Base-by-base conservation (phyloP, 768 basidiomycete species). In the Xanthoconium stramineum region DNA sequence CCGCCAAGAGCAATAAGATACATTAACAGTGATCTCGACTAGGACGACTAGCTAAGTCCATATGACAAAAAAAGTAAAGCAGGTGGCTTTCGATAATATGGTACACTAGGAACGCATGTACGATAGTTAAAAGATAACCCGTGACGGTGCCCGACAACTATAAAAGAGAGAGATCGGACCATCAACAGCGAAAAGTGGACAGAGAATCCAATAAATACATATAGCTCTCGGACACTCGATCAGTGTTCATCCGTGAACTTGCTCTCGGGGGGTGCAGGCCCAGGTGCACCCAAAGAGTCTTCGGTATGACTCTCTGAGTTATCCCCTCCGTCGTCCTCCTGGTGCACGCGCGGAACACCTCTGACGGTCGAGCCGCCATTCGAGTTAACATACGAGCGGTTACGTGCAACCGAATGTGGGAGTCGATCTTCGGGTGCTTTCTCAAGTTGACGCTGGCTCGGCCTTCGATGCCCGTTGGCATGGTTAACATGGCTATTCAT, bases 361-460 rank as follows among this genome's bases (percentile, higher is more conserved):
- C 47, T 57, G 19, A 30, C 29, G 24, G 63, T 61, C 42, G 58
- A 47, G 20, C 5, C 32, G 9, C 56, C 55, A 45, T 62, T 66
- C 46, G 55, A 56, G 17, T 20, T 19, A 13, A 42, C 19, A 32
- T 59, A 51, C 5, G 52, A 49, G 30, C 32, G 53, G 39, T 20
- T 28, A 5, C 24, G 51, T 29, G 47, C 54, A 38, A 17, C 20
- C 8, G 52, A 36, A 55, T 72, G 78, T 12, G 77, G 78, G 11
- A 59, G 42, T 19, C 78, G 76, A 7, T 81, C 82, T 64, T 85
- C 86, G 0, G 88, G 85, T 11, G 88, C 85, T 72, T 89, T 89
- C 68, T 88, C 89, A 71, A 83, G 79, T 65, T 82, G 84, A 45
- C 89, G 81, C 62, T 79, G 76, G 64, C 82, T 86, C 24, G 78